Percentiles rank a stretch among this genome's conserved stretches.
phyloP scores from a whole-genome alignment of 768 basidiomycete genomes.

The Leccinum obscurum region DNA sequence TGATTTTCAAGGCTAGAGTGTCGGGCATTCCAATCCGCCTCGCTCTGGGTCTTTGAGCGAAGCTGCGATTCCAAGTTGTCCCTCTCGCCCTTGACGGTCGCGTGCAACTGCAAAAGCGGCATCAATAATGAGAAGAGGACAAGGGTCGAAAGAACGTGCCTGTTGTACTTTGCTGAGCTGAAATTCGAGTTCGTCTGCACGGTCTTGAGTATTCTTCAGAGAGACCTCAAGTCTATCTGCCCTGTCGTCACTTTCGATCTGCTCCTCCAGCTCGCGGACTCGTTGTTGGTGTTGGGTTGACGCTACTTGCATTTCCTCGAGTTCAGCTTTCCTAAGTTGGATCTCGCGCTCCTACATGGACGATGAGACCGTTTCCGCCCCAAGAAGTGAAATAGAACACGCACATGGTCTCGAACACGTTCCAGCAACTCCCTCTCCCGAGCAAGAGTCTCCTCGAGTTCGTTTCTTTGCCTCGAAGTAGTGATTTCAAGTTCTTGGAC shows the following conservation, averaged over 20 bases:
- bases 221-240: conserved; percentile 72
- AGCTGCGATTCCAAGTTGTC: conserved; percentile 55
- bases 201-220: conserved; percentile 76
- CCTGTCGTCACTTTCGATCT: conserved; percentile 81
- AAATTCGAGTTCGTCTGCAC: conserved; percentile 81
- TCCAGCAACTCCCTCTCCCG: conserved; percentile 55
- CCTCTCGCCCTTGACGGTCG: conserved; percentile 58
- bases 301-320: conserved; percentile 52
- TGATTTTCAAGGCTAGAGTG: conserved; percentile 48
- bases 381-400: conserved; percentile 1
- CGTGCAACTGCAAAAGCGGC: conserved; percentile 45
- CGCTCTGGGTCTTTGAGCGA: conserved; percentile 41
- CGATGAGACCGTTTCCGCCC: neutral
- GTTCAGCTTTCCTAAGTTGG: conserved; percentile 56
- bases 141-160: conserved; percentile 39
- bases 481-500: conserved; percentile 45
- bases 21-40: conserved; percentile 48
- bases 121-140: neutral
- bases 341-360: conserved; percentile 67
- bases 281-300: conserved; percentile 55
- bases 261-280: conserved; percentile 74
- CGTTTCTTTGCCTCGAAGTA: conserved; percentile 40
- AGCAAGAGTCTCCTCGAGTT: conserved; percentile 36
- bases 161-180: conserved; percentile 79
- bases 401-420: conserved; percentile 33